Conservation (phyloP, 257 asterid species). For the Haberlea rhodopensis region DNA sequence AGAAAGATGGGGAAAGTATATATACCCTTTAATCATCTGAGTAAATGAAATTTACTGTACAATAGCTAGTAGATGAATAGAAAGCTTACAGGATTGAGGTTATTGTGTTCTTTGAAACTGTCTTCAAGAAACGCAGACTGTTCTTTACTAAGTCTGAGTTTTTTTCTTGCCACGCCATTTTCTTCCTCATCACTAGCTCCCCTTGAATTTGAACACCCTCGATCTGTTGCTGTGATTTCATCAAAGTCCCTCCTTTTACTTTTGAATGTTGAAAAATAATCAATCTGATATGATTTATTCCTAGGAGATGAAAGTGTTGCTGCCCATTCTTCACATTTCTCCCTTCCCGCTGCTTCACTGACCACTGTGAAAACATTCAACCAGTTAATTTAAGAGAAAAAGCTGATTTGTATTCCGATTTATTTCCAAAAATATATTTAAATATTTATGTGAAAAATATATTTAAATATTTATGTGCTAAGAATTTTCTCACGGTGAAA, state of each 20-base stretch:
- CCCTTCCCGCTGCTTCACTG: conserved; percentile 35
- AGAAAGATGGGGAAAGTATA: too few relatives aligned
- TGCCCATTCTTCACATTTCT: conserved; percentile 33
- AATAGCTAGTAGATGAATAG: too few relatives aligned
- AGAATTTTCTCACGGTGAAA: too few relatives aligned
- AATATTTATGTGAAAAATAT: too few relatives aligned
- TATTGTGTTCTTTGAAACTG: conserved; percentile 81
- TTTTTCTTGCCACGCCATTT: conserved; percentile 49
- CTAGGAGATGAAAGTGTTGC: conserved; percentile 51
- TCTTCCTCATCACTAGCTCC: conserved; percentile 62
- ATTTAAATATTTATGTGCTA: too few relatives aligned
- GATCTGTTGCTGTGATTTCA: conserved; percentile 7
- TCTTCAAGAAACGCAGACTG: conserved; percentile 92
- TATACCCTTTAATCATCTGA: too few relatives aligned
- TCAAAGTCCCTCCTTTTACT: conserved; percentile 42
- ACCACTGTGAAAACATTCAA: conserved; percentile 29
- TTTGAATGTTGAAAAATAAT: conserved; percentile 33
- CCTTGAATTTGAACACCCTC: conserved; percentile 43
- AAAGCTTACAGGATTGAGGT: conserved; percentile 79
- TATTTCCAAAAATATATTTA: too few relatives aligned
- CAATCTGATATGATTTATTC: conserved; percentile 58
- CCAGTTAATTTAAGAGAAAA: too few relatives aligned
- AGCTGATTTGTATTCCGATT: too few relatives aligned
- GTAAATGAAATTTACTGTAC: too few relatives aligned
- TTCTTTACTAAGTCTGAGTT: conserved; percentile 70